These are phyloP conservation scores for Exsudoporus floridanus DNA, from an alignment of 1,284 basidiomycete genomes.

Conservation along the genomic window DNA sequence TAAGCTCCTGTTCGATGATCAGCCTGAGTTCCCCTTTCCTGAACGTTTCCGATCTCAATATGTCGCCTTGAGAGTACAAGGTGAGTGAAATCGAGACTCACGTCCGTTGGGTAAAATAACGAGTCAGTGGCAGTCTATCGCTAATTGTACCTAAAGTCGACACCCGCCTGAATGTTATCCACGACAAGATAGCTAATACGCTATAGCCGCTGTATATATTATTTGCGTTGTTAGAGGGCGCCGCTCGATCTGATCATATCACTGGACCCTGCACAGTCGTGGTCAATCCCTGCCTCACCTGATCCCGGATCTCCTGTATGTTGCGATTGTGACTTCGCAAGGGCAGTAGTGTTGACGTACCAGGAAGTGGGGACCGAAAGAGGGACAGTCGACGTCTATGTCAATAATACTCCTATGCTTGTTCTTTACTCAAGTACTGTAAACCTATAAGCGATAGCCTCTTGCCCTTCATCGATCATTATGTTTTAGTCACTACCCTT, in stretches of 20 bases:
- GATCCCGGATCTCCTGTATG: constrained; percentile 1
- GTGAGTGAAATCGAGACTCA: constrained; percentile 3
- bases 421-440: background rate
- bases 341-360: constrained; percentile 8
- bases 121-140: background rate
- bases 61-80: background rate
- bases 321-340: background rate
- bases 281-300: constrained; percentile 10
- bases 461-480: background rate
- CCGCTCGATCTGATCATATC: constrained; percentile 20
- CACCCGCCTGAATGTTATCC: constrained; percentile 2
- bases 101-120: constrained; percentile 1
- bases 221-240: constrained; percentile 22
- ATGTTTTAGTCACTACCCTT: no score
- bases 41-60: background rate
- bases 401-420: background rate
- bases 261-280: constrained; percentile 19
- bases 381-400: background rate
- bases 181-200: constrained; percentile 9
- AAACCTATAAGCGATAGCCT: background rate
- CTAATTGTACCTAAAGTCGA: constrained; percentile 12
- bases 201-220: constrained; percentile 5
- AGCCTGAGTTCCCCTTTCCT: background rate
- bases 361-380: background rate
- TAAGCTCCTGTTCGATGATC: background rate